Evolutionary conservation across 1,139 yeast species (phyloP).

Genomic region (Lodderomyces margitis): DNA sequence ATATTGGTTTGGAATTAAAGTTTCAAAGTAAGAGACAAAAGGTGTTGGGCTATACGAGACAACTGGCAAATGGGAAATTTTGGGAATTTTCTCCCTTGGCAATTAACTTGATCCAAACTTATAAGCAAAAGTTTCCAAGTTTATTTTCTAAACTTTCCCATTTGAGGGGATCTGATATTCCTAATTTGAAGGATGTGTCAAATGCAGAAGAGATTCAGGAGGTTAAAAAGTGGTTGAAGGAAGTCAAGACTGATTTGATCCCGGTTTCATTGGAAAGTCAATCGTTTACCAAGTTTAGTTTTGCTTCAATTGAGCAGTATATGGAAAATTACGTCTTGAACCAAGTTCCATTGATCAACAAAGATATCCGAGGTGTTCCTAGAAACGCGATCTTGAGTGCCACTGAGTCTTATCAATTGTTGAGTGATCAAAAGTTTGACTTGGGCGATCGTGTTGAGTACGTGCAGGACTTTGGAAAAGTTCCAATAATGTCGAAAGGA

Average conservation of each 20-base stretch:
- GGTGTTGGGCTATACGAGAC: conserved; percentile 83
- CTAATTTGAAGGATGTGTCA: conserved; percentile 24
- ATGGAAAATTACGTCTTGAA: conserved; percentile 49
- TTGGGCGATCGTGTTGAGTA: conserved; percentile 90
- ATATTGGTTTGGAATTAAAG: conserved; percentile 83
- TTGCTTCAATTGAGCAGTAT: conserved; percentile 64
- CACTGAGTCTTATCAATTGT: conserved; percentile 63
- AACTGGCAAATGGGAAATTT: conserved; percentile 47
- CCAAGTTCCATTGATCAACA: conserved; percentile 43
- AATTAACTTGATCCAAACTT: conserved; percentile 60
- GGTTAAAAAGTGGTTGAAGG: conserved; percentile 58
- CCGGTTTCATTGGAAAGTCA: conserved; percentile 78
- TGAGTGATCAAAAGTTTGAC: conserved; percentile 73
- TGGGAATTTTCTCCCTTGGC: conserved; percentile 90
- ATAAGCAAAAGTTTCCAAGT: conserved; percentile 58
- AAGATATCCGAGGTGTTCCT: conserved; percentile 80
- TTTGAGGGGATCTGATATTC: conserved; percentile 22
- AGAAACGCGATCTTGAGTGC: conserved; percentile 81
- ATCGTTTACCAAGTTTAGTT: conserved; percentile 66
- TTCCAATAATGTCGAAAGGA: conserved; percentile 84
- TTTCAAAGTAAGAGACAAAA: conserved; percentile 77
- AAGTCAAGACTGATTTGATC: conserved; percentile 52
- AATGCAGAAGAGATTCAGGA: conserved; percentile 34
- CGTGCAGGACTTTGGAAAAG: conserved; percentile 85
- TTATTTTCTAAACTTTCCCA: conserved; percentile 48